phyloP scores from a whole-genome alignment of 371 early-diverging fungal genomes.

The Capillidium heterosporum region DNA sequence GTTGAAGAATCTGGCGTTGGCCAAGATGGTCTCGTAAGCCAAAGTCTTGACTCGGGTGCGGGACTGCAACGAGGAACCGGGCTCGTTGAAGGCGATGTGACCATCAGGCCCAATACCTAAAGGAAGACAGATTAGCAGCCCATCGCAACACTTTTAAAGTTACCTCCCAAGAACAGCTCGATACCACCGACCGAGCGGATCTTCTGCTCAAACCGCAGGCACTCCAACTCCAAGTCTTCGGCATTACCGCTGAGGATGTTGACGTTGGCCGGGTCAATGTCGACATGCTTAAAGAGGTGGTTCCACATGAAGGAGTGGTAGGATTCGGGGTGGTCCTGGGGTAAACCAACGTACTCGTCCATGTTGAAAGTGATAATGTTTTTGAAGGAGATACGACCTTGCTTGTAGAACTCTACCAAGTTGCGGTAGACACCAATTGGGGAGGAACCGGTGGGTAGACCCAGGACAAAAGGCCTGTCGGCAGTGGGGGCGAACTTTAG shows the following conservation, averaged over 20 bases:
- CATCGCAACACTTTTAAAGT: neutral
- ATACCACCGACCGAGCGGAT: constrained; percentile 63
- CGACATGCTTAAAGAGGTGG: constrained; percentile 63
- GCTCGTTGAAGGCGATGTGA: constrained; percentile 83
- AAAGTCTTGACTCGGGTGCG: constrained; percentile 75
- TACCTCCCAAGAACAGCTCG: constrained; percentile 59
- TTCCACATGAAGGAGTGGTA: constrained; percentile 82
- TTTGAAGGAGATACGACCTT: constrained; percentile 37
- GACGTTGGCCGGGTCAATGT: constrained; percentile 57
- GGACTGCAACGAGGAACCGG: constrained; percentile 70
- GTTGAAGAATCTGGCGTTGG: constrained; percentile 75
- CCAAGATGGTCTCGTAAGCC: constrained; percentile 78
- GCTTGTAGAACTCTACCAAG: constrained; percentile 34
- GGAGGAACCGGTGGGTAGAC: constrained; percentile 72
- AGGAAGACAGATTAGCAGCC: neutral
- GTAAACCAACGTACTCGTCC: constrained; percentile 51
- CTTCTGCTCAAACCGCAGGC: constrained; percentile 55
- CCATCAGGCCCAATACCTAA: constrained; percentile 70
- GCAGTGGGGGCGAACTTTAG: constrained; percentile 54
- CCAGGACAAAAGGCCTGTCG: constrained; percentile 63
- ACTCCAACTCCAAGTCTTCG: constrained; percentile 57
- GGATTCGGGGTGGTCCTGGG: constrained; percentile 56
- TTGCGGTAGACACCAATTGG: constrained; percentile 55
- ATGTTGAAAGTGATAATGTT: constrained; percentile 53
- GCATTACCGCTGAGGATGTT: constrained; percentile 74